A percentile compares a stretch with the other conserved stretches of the same genome.
These are phyloP conservation scores for Phytophthora parvispora DNA, from an alignment of 352 stramenopile species.

Conservation along the genomic window DNA sequence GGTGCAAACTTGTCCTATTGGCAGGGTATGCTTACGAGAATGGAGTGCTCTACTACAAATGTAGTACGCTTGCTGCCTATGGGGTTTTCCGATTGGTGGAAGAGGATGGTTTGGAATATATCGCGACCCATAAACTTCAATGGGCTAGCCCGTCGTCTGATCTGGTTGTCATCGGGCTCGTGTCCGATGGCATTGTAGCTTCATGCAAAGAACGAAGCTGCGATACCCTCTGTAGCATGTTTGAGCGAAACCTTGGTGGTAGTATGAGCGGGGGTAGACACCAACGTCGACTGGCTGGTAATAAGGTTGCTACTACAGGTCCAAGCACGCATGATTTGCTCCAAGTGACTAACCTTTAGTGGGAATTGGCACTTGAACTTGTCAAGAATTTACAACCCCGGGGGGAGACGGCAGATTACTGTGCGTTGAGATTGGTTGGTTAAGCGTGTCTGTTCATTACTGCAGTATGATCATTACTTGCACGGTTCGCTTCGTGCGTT, in stretches of 20 bases:
- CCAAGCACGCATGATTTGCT: not conserved
- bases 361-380: too few relatives aligned
- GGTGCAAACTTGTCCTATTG: constrained; percentile 22
- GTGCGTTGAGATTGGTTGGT: too few relatives aligned
- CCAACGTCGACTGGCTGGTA: not conserved
- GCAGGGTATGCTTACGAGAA: constrained; percentile 21
- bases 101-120: constrained; percentile 15
- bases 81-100: constrained; percentile 15
- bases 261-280: not conserved
- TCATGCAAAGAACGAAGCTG: constrained; percentile 3
- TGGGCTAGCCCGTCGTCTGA: constrained; percentile 17
- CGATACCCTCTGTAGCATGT: constrained; percentile 7
- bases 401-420: too few relatives aligned
- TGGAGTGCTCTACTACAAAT: constrained; percentile 15
- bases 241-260: constrained; percentile 14
- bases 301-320: constrained; percentile 9
- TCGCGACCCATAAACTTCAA: constrained; percentile 23
- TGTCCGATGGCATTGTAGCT: constrained; percentile 5
- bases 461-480: too few relatives aligned
- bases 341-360: not conserved
- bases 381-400: too few relatives aligned
- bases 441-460: too few relatives aligned
- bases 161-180: constrained; percentile 18
- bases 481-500: too few relatives aligned
- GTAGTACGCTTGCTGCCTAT: constrained; percentile 14